Conservation (phyloP, 2,329 filamentous ascomycete species). For the Sporothrix pallida region DNA sequence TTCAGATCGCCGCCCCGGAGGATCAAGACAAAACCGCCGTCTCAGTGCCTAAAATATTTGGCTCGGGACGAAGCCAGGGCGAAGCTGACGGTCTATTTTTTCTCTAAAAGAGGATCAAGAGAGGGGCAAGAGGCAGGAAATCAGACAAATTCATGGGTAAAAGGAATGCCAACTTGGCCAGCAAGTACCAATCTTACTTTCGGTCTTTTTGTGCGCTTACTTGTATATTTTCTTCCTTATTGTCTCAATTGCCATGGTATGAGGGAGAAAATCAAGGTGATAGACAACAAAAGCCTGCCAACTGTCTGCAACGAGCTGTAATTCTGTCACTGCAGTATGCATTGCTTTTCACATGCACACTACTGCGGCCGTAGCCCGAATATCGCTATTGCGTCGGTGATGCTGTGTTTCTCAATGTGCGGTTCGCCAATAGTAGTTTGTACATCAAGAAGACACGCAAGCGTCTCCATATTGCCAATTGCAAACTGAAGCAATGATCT, state of each 20-base stretch:
- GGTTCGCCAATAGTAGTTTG: background rate
- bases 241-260: background rate
- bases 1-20: conserved; percentile 21
- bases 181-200: too few relatives aligned
- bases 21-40: conserved; percentile 25
- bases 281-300: conserved; percentile 7
- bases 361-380: conserved; percentile 17
- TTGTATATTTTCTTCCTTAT: background rate
- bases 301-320: background rate
- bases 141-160: background rate
- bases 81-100: background rate
- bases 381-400: background rate
- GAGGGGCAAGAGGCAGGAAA: background rate
- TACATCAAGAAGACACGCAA: background rate
- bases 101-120: background rate
- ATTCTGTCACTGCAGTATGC: conserved; percentile 1
- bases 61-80: conserved; percentile 1
- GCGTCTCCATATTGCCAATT: background rate
- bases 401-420: background rate
- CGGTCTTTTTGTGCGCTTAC: background rate
- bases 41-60: conserved; percentile 5
- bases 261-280: background rate
- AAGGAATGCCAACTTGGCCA: background rate
- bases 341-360: conserved; percentile 17
- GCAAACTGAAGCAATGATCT: too few relatives aligned